These are phyloP conservation scores for Chaetomiaceae sp. DNA, from an alignment of 2,329 filamentous ascomycete species.

Conservation along the genomic window DNA sequence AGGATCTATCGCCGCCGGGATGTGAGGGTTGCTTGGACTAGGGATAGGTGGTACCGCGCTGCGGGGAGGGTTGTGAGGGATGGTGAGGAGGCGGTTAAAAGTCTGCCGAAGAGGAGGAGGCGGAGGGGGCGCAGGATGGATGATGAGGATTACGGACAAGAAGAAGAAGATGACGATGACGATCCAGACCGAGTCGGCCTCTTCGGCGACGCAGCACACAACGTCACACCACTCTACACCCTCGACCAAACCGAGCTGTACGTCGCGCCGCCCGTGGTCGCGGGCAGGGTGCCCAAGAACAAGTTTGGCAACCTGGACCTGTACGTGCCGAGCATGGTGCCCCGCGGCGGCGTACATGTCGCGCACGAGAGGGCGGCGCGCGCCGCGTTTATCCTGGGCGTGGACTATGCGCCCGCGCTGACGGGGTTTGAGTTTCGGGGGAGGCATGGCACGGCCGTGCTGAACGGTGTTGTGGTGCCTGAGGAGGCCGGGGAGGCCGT, in stretches of 20 bases:
- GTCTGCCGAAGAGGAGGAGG: conserved; percentile 49
- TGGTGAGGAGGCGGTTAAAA: conserved; percentile 78
- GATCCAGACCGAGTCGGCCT: conserved; percentile 32
- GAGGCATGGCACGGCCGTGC: conserved; percentile 76
- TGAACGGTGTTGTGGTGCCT: conserved; percentile 74
- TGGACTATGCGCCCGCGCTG: conserved; percentile 86
- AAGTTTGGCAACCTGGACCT: conserved; percentile 91
- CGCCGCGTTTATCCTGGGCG: conserved; percentile 68
- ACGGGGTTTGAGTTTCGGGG: conserved; percentile 87
- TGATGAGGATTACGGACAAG: conserved; percentile 40
- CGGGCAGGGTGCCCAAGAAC: conserved; percentile 80
- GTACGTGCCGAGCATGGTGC: conserved; percentile 89
- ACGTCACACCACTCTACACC: conserved; percentile 55
- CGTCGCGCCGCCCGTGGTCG: conserved; percentile 66
- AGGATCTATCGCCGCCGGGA: conserved; percentile 77
- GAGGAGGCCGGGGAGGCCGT: conserved; percentile 68
- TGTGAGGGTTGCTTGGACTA: conserved; percentile 71
- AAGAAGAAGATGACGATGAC: conserved; percentile 36
- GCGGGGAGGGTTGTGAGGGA: conserved; percentile 72
- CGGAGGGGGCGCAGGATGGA: conserved; percentile 23
- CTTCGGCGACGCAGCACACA: conserved; percentile 30
- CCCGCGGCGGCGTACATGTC: conserved; percentile 72
- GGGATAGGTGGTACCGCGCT: conserved; percentile 88
- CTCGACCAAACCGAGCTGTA: conserved; percentile 68
- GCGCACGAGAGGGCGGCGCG: conserved; percentile 53